Evolutionary conservation across 345 rosid species (phyloP).

Genomic region (Rhodamnia rubescens): DNA sequence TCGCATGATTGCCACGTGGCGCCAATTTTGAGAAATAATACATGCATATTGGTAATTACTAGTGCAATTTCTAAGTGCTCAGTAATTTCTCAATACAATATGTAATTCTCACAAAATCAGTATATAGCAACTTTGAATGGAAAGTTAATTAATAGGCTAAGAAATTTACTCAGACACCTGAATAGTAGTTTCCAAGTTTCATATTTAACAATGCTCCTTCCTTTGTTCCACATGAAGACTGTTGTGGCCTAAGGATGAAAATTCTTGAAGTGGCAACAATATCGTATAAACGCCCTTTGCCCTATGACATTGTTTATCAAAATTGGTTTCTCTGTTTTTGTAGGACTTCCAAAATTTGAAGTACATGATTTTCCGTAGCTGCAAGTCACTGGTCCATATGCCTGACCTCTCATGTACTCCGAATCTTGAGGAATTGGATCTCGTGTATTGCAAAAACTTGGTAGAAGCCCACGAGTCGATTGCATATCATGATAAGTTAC

Average conservation of each 20-base stretch:
- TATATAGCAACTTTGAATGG: not conserved
- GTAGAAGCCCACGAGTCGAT: not conserved
- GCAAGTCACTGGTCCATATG: rapidly evolving
- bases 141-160: not conserved
- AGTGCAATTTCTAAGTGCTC: not conserved
- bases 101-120: too few relatives aligned
- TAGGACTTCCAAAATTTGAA: not conserved
- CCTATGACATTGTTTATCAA: not conserved
- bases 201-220: not conserved
- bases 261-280: too few relatives aligned
- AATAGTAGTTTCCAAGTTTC: rapidly evolving
- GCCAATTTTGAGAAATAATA: too few relatives aligned
- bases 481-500: rapidly evolving
- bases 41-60: too few relatives aligned
- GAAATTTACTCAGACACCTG: not conserved
- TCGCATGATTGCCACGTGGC: too few relatives aligned
- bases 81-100: too few relatives aligned
- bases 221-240: rapidly evolving
- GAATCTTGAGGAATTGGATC: not conserved
- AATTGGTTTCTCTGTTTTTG: rapidly evolving
- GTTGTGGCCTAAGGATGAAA: too few relatives aligned
- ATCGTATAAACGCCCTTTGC: too few relatives aligned
- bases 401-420: not conserved
- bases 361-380: rapidly evolving
- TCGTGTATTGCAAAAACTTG: not conserved